Conservation (phyloP, 805 yeast species). For the Candida khao-thaluensis region DNA sequence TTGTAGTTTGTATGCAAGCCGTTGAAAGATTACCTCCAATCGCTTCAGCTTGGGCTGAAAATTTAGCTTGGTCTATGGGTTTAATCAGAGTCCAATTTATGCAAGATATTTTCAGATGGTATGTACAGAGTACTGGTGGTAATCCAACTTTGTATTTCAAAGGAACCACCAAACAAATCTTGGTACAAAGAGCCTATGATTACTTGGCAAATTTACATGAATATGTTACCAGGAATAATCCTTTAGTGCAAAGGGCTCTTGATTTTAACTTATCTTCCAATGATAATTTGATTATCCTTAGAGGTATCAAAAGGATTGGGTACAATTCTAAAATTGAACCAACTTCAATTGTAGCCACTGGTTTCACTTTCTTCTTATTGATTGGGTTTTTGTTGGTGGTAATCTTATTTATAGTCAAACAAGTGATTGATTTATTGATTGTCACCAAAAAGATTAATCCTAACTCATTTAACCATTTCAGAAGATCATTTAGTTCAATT, state of each 20-base stretch:
- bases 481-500: slow-evolving; percentile 55
- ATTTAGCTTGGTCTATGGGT: slow-evolving; percentile 95
- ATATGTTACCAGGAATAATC: slow-evolving; percentile 13
- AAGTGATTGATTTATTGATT: slow-evolving; percentile 46
- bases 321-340: slow-evolving; percentile 74
- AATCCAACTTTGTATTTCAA: slow-evolving; percentile 67
- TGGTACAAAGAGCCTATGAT: slow-evolving; percentile 67
- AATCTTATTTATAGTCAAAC: slow-evolving; percentile 54
- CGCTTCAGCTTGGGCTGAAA: slow-evolving; percentile 89
- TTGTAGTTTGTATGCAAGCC: slow-evolving; percentile 77
- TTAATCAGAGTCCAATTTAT: slow-evolving; percentile 72
- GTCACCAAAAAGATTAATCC: slow-evolving; percentile 51
- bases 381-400: slow-evolving; percentile 72
- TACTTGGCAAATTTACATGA: slow-evolving; percentile 25
- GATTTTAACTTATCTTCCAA: slow-evolving; percentile 50
- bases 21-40: slow-evolving; percentile 89
- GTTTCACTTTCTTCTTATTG: slow-evolving; percentile 80
- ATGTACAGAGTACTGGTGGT: slow-evolving; percentile 87
- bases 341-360: slow-evolving; percentile 80
- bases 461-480: slow-evolving; percentile 47
- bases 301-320: slow-evolving; percentile 88
- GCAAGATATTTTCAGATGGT: slow-evolving; percentile 86
- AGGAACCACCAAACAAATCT: slow-evolving; percentile 59
- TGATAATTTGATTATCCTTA: slow-evolving; percentile 58
- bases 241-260: slow-evolving; percentile 24